phyloP scores from a whole-genome alignment of 192 early-diverging fungal species.

The Powellomyces hirtus region DNA sequence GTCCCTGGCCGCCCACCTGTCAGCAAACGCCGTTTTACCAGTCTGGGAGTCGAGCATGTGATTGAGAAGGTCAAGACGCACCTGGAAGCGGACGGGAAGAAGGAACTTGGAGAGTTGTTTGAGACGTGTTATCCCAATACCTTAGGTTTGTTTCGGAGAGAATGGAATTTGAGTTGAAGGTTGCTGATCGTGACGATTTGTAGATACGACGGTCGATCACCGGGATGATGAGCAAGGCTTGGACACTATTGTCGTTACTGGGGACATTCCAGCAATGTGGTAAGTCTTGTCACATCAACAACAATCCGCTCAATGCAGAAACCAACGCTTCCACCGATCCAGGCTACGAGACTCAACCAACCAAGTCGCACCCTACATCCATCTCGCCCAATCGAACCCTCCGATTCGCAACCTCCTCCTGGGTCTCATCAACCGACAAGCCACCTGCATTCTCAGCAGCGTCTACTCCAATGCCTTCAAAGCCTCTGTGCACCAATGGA shows the following conservation, averaged over 20 bases:
- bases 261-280: slow-evolving; percentile 76
- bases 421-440: slow-evolving; percentile 59
- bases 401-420: slow-evolving; percentile 46
- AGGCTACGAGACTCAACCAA: slow-evolving; percentile 66
- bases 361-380: slow-evolving; percentile 60
- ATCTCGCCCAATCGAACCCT: slow-evolving; percentile 36
- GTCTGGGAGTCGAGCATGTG: slow-evolving; percentile 4
- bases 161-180: no score
- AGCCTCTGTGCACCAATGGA: not conserved
- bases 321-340: no score
- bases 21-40: not conserved
- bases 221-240: no score
- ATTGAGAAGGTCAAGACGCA: not conserved
- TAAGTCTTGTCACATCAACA: no score
- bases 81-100: not conserved
- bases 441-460: slow-evolving; percentile 37
- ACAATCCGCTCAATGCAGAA: no score
- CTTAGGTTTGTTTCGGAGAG: no score
- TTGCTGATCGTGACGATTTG: no score
- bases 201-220: no score
- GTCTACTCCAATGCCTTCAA: slow-evolving; percentile 70
- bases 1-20: not conserved
- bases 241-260: slow-evolving; percentile 67
- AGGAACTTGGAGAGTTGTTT: slow-evolving; percentile 38
- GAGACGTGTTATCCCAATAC: slow-evolving; percentile 69